Base-by-base conservation (phyloP, 306 rosid species). In the Corylus avellana region DNA sequence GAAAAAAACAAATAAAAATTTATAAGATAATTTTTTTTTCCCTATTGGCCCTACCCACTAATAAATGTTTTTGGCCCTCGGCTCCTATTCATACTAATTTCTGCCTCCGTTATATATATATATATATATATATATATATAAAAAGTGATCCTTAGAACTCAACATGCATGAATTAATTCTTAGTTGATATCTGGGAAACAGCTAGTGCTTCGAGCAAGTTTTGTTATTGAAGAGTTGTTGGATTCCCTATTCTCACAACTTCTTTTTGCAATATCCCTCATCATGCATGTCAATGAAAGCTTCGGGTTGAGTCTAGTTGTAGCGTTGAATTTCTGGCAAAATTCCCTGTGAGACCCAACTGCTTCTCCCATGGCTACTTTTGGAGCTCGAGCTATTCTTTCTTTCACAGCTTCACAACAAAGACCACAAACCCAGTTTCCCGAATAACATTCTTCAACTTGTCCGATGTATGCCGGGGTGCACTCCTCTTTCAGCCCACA, bases 381-480 rank as follows among this genome's bases (percentile, higher is more conserved):
- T 1, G 75, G 81, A 47, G 56, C 57, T 76, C 73, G 46, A 8
- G 22, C 20, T 35, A 77, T 73, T 66, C 29, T 88, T 12, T 93
- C 93, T 51, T 88, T 89, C 16, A 93, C 94, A 54, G 92, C 96
- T 68, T 87, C 94, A 12, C 90, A 88, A 80, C 94, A 91, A 74
- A 91, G 91, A n/a, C 97, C 97, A 14, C 96, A 93, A 12, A 91
- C 78, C 97, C 94, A 93, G 7, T 85, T 86, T 1, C 92, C 96
- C 37, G 86, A 76, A 53, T 75, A 82, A 0, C 74, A 56, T 53
- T 50, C 78, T 70, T 84, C 51, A 16, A 93, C 84, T 71, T 91
- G 67, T 37, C 50, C 12, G 35, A 86, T 88, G 64, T 93, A 91
- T 73, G 78, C 73, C 9, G 4, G n/a, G 4, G 90, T 91, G 62